These are phyloP conservation scores for Fraxinus nigra DNA, from an alignment of 305 asterid species.

Conservation along the genomic window DNA sequence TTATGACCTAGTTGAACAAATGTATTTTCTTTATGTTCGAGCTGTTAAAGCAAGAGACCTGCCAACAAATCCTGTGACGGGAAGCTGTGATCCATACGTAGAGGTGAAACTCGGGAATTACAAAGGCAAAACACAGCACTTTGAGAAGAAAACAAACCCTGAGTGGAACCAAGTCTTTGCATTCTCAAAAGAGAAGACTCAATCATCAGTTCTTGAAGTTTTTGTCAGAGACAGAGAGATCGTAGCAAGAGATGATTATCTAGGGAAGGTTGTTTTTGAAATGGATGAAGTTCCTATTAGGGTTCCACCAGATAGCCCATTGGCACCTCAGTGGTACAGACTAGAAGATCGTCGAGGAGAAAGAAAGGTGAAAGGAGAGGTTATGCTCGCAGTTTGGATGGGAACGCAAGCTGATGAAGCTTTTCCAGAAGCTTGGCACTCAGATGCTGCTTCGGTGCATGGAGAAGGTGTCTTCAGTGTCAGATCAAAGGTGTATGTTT, in stretches of 20 bases:
- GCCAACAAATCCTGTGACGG: conserved; percentile 28
- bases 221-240: conserved; percentile 38
- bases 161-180: conserved; percentile 45
- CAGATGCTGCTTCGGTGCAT: conserved; percentile 39
- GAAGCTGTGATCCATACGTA: conserved; percentile 41
- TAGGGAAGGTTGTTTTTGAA: conserved; percentile 40
- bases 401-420: conserved; percentile 50
- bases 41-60: conserved; percentile 37
- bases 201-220: conserved; percentile 32
- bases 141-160: conserved; percentile 37
- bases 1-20: conserved; percentile 45
- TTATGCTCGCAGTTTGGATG: conserved; percentile 45
- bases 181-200: conserved; percentile 40
- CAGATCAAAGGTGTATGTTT: conserved; percentile 52
- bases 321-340: conserved; percentile 49
- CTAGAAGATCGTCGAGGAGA: conserved; percentile 33
- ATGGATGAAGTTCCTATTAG: conserved; percentile 39
- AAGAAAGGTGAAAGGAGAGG: conserved; percentile 27
- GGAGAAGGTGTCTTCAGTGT: conserved; percentile 43
- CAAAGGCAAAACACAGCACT: conserved; percentile 38
- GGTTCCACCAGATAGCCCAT: conserved; percentile 48
- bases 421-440: conserved; percentile 48
- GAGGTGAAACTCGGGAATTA: conserved; percentile 51
- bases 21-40: conserved; percentile 40
- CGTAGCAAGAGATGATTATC: conserved; percentile 34